A percentile compares a stretch with the other conserved stretches of the same genome.
Evolutionary conservation across 1,284 basidiomycete genomes (phyloP).

Genomic region (Tilletia indica): DNA sequence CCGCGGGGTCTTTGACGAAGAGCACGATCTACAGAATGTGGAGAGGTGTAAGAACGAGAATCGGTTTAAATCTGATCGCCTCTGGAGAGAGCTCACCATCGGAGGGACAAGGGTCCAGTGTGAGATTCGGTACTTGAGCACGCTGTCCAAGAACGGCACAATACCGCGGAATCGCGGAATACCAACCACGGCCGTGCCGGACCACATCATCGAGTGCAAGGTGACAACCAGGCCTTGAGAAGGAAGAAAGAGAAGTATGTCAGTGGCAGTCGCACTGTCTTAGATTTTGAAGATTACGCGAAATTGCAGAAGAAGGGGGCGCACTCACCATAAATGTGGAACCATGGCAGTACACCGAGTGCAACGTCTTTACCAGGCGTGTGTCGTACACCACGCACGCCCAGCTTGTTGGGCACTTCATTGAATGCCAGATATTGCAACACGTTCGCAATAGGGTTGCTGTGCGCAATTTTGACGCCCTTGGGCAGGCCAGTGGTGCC

Average conservation of each 20-base stretch:
- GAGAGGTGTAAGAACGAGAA: not conserved
- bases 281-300: too few relatives aligned
- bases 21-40: slow-evolving; percentile 23
- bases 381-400: slow-evolving; percentile 32
- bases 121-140: slow-evolving; percentile 34
- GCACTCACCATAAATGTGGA: slow-evolving; percentile 29
- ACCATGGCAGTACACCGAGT: slow-evolving; percentile 39
- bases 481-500: slow-evolving; percentile 81
- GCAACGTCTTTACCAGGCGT: slow-evolving; percentile 40
- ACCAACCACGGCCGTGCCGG: slow-evolving; percentile 30
- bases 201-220: slow-evolving; percentile 25
- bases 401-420: slow-evolving; percentile 22
- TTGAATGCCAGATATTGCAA: slow-evolving; percentile 25
- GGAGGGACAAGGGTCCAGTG: slow-evolving; percentile 30
- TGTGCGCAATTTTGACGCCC: slow-evolving; percentile 53
- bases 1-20: slow-evolving; percentile 27
- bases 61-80: not conserved
- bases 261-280: not conserved
- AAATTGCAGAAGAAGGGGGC: too few relatives aligned
- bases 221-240: slow-evolving; percentile 21
- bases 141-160: slow-evolving; percentile 42
- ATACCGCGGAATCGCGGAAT: slow-evolving; percentile 44
- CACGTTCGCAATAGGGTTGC: slow-evolving; percentile 25
- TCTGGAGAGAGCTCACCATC: not conserved
- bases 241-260: not conserved